phyloP scores from a whole-genome alignment of 306 rosid genomes.

The Lablab purpureus region DNA sequence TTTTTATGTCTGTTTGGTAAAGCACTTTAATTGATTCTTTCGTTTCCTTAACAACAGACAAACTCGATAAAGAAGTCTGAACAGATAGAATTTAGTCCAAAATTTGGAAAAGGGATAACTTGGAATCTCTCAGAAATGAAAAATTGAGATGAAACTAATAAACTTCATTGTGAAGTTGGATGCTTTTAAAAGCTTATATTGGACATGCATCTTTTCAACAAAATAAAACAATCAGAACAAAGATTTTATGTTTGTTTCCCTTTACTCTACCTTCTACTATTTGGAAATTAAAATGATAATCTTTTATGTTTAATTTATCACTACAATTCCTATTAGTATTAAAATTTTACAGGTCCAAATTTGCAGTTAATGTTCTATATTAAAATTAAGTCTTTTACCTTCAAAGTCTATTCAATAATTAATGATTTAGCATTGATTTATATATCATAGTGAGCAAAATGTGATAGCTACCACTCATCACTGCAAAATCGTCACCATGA shows the following conservation, averaged over 20 bases:
- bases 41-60: slow-evolving; percentile 46
- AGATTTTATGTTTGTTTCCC: not conserved
- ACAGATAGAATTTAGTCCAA: slow-evolving; percentile 16
- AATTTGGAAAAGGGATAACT: not conserved
- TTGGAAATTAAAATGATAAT: not conserved
- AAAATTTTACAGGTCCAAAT: no score
- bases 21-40: slow-evolving; percentile 38
- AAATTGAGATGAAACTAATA: not conserved
- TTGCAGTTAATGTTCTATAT: no score
- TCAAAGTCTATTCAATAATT: no score
- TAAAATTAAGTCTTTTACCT: no score
- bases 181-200: not conserved
- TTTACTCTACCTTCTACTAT: not conserved
- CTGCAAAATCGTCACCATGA: no score
- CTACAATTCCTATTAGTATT: no score
- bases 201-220: slow-evolving; percentile 11
- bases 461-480: no score
- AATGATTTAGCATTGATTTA: no score
- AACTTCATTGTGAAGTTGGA: slow-evolving; percentile 38
- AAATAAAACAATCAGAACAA: not conserved
- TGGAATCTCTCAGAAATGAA: not conserved
- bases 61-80: slow-evolving; percentile 21
- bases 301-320: no score
- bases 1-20: slow-evolving; percentile 35
- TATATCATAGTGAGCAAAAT: no score